Conservation (phyloP, 768 basidiomycete species). For the Mycena venus region DNA sequence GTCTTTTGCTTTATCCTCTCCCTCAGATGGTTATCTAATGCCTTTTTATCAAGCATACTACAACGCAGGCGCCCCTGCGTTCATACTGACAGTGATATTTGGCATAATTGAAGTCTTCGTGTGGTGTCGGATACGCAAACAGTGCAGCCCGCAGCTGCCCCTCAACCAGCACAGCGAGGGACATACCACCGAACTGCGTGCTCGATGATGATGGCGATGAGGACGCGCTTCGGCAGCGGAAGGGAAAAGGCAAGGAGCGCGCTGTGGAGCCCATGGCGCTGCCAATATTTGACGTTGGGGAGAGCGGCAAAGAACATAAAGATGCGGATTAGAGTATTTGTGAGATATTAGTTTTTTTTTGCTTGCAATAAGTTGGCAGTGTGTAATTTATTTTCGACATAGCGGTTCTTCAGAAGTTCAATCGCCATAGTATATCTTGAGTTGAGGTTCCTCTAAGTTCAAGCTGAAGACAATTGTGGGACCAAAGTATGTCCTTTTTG, state of each 20-base stretch:
- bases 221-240: conserved; percentile 42
- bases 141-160: conserved; percentile 57
- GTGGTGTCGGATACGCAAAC: conserved; percentile 77
- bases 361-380: neutral
- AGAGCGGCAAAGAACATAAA: conserved; percentile 63
- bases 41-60: conserved; percentile 79
- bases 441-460: too few species aligned
- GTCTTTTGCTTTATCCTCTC: neutral
- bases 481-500: too few species aligned
- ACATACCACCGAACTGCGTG: conserved; percentile 71
- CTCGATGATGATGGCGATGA: conserved; percentile 54
- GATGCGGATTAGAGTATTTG: conserved; percentile 28
- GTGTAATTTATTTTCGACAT: neutral
- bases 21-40: neutral
- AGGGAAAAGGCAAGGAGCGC: conserved; percentile 63
- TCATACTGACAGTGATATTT: conserved; percentile 84
- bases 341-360: neutral
- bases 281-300: conserved; percentile 71
- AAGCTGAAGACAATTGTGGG: too few species aligned
- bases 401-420: too few species aligned
- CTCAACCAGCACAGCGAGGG: conserved; percentile 70
- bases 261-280: conserved; percentile 48
- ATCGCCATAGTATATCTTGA: too few species aligned
- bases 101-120: conserved; percentile 79
- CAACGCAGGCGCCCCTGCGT: conserved; percentile 89